Evolutionary conservation across 139 green algal genomes (phyloP).

Genomic region (Picochlorum sp.): DNA sequence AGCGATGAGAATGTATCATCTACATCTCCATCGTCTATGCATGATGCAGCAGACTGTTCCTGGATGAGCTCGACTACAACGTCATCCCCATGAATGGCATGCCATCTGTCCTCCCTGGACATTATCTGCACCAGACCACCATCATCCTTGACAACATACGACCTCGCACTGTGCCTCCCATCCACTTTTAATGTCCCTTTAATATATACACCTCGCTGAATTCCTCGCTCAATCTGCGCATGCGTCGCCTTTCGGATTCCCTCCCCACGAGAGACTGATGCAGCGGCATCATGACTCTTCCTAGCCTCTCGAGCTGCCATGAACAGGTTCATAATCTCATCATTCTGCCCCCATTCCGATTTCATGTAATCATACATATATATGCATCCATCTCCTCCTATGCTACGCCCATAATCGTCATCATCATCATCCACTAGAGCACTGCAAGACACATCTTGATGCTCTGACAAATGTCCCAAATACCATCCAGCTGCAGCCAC

Average conservation of each 20-base stretch:
- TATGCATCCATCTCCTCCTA: neutral
- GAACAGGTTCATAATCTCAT: neutral
- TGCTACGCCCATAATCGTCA: too few relatives aligned
- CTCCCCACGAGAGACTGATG: conserved; percentile 17
- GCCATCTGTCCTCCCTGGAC: neutral
- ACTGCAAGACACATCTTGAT: conserved; percentile 3
- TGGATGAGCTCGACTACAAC: conserved; percentile 5
- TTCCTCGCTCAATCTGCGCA: neutral
- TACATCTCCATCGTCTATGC: conserved; percentile 45
- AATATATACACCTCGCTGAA: neutral
- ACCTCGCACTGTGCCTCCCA: too few relatives aligned
- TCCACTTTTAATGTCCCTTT: too few relatives aligned
- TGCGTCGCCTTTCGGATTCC: conserved; percentile 9
- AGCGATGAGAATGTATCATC: conserved; percentile 53
- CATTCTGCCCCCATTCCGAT: neutral
- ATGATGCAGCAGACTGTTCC: conserved; percentile 32
- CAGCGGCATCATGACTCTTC: neutral
- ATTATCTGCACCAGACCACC: neutral
- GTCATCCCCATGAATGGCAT: conserved; percentile 13
- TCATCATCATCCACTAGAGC: neutral
- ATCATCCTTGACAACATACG: too few relatives aligned
- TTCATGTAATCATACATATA: conserved; percentile 1
- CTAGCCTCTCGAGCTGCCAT: neutral
- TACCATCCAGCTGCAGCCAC: conserved; percentile 26
- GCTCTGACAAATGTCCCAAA: conserved; percentile 33